Evolutionary conservation across 768 basidiomycete species (phyloP).

Genomic region (Tylopilus sp.): DNA sequence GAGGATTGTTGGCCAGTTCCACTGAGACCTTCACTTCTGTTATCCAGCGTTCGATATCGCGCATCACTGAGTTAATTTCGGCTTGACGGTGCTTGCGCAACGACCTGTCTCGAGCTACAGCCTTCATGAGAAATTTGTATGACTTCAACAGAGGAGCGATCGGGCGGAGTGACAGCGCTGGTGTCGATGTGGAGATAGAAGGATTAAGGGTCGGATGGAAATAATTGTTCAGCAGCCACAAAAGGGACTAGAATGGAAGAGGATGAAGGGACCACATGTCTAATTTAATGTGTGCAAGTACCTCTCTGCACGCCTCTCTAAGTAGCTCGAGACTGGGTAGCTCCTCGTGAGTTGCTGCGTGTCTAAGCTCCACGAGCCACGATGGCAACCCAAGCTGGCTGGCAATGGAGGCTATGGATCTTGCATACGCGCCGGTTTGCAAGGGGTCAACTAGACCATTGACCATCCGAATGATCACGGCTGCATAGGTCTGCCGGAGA

Average conservation of each 20-base stretch:
- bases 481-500: conserved; percentile 74
- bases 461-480: conserved; percentile 83
- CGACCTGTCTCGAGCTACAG: conserved; percentile 61
- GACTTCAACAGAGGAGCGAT: conserved; percentile 65
- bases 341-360: conserved; percentile 95
- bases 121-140: conserved; percentile 70
- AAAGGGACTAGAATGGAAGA: conserved; percentile 55
- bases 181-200: conserved; percentile 33
- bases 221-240: conserved; percentile 82
- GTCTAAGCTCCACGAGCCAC: conserved; percentile 90
- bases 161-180: conserved; percentile 43
- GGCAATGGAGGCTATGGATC: conserved; percentile 88
- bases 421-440: conserved; percentile 84
- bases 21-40: conserved; percentile 67
- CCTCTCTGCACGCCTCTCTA: conserved; percentile 74
- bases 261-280: neutral
- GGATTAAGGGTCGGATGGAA: conserved; percentile 75
- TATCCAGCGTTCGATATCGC: conserved; percentile 76
- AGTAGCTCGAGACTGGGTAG: conserved; percentile 81
- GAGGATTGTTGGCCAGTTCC: conserved; percentile 41
- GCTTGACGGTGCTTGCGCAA: conserved; percentile 47
- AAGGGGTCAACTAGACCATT: conserved; percentile 95
- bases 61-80: conserved; percentile 47
- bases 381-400: conserved; percentile 79
- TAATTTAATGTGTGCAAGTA: conserved; percentile 18